Percentiles rank a stretch among this genome's conserved stretches.
phyloP scores from a whole-genome alignment of 2,329 filamentous ascomycete species.

The Escovopsis sp. region DNA sequence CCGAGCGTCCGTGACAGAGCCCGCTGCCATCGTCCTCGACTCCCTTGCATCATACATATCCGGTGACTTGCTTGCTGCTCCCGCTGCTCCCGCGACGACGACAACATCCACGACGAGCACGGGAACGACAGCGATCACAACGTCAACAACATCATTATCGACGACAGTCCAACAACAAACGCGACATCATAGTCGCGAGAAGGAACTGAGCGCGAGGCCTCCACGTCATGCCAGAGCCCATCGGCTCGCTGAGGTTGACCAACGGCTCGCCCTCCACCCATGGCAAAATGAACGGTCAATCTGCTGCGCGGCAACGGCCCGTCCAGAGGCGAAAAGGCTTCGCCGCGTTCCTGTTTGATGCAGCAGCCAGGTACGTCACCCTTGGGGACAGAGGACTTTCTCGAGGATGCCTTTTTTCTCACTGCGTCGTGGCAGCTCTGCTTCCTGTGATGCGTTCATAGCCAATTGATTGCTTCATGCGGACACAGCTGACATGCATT shows the following conservation, averaged over 20 bases:
- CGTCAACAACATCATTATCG: neutral
- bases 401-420: neutral
- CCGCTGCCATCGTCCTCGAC: too few relatives aligned
- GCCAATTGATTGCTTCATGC: constrained; percentile 4
- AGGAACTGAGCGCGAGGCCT: constrained; percentile 6
- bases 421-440: neutral
- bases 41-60: too few relatives aligned
- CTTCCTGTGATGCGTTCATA: neutral
- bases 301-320: constrained; percentile 9
- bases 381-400: too few relatives aligned
- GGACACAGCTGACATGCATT: too few relatives aligned
- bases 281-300: constrained; percentile 17
- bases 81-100: too few relatives aligned
- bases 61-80: too few relatives aligned
- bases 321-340: constrained; percentile 14
- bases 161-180: neutral
- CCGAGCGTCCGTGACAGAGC: too few relatives aligned
- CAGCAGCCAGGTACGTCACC: constrained; percentile 40
- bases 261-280: constrained; percentile 25
- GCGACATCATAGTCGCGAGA: constrained; percentile 1
- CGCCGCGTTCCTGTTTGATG: constrained; percentile 27
- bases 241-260: constrained; percentile 17
- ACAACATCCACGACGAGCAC: too few relatives aligned
- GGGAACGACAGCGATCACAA: neutral
- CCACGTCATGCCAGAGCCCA: constrained; percentile 21